phyloP scores from a whole-genome alignment of 805 yeast genomes.

The Candida stauntonica region DNA sequence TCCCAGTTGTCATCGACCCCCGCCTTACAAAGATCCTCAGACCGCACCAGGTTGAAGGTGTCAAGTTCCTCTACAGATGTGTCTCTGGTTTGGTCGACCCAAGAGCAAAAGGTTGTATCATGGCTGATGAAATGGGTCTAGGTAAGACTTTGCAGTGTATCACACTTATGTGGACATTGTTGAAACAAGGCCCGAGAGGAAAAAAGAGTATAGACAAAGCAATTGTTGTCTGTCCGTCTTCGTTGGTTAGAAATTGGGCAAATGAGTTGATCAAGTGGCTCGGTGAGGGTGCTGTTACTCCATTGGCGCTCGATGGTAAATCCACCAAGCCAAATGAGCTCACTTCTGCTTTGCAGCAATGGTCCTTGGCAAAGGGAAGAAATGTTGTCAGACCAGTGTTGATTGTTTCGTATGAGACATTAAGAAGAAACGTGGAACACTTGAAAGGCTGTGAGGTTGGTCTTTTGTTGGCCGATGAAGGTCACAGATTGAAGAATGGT shows the following conservation, averaged over 20 bases:
- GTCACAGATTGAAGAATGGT: conserved; percentile 80
- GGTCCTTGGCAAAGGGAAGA: conserved; percentile 89
- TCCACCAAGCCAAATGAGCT: conserved; percentile 67
- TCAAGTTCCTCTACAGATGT: conserved; percentile 83
- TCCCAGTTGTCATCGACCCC: conserved; percentile 96
- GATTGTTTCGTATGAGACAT: conserved; percentile 90
- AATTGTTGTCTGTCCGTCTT: conserved; percentile 92
- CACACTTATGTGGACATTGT: conserved; percentile 85
- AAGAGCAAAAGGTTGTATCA: conserved; percentile 89
- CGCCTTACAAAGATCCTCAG: conserved; percentile 74
- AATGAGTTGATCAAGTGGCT: conserved; percentile 93
- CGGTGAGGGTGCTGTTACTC: conserved; percentile 85
- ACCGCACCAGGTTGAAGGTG: conserved; percentile 97
- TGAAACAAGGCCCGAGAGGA: conserved; percentile 82
- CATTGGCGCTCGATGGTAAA: conserved; percentile 91
- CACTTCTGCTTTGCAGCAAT: conserved; percentile 60
- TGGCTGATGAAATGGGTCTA: conserved; percentile 98
- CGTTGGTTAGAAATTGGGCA: conserved; percentile 94
- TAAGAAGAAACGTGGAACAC: conserved; percentile 77
- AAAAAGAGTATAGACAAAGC: conserved; percentile 81
- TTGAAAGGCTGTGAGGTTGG: conserved; percentile 80
- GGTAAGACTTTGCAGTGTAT: conserved; percentile 91
- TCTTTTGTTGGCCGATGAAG: conserved; percentile 79
- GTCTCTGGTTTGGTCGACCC: conserved; percentile 82
- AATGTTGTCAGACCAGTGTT: conserved; percentile 89